Conservation (phyloP, 192 early-diverging fungal species). For the Chytriomyces confervae region DNA sequence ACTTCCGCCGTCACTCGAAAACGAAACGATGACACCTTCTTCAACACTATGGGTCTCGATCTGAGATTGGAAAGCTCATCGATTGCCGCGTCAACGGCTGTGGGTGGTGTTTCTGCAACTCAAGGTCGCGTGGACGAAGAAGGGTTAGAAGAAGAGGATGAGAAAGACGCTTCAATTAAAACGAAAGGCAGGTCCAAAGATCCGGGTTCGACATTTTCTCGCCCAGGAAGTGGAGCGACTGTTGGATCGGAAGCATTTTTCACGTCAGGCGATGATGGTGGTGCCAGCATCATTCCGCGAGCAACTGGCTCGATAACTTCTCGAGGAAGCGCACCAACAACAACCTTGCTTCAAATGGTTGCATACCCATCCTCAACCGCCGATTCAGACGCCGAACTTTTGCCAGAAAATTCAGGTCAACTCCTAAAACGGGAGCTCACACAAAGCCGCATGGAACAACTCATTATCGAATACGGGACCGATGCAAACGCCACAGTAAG, state of each 20-base stretch:
- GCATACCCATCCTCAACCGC: background rate
- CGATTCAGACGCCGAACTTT: background rate
- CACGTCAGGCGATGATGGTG: background rate
- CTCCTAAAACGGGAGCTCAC: background rate
- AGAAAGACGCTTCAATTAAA: background rate
- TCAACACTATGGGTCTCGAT: background rate
- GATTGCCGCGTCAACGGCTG: background rate
- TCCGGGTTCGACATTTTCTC: background rate
- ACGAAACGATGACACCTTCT: background rate
- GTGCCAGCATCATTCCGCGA: too few species aligned
- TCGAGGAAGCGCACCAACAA: background rate
- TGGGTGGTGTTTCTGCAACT: background rate
- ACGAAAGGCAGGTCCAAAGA: background rate
- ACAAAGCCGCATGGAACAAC: slow-evolving; percentile 4
- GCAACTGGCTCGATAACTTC: background rate
- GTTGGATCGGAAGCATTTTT: background rate
- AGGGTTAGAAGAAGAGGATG: background rate
- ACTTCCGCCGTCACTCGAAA: background rate
- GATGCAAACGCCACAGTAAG: background rate
- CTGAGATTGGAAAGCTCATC: background rate
- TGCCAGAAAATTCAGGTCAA: background rate
- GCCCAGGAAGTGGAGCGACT: background rate
- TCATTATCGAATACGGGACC: slow-evolving; percentile 5
- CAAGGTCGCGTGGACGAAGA: background rate
- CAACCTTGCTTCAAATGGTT: background rate